Conservation (phyloP, 352 stramenopile genomes). For the Phytophthora tentaculata region DNA sequence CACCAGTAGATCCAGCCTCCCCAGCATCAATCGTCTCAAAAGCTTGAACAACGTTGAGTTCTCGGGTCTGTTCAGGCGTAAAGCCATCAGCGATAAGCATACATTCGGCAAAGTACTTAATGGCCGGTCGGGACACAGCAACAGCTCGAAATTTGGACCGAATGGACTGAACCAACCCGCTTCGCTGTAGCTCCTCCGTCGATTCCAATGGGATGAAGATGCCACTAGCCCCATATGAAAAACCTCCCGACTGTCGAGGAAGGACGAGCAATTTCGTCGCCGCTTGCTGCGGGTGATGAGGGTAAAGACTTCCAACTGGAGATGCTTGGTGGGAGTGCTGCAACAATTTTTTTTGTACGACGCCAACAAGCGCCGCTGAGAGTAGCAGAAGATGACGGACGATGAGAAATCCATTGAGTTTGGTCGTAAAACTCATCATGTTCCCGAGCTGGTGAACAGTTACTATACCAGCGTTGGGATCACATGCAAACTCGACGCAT, state of each 20-base stretch:
- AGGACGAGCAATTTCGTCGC: conserved; percentile 27
- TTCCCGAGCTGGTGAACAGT: conserved; percentile 9
- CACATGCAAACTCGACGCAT: conserved; percentile 35
- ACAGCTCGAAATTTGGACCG: conserved; percentile 41
- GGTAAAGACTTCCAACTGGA: conserved; percentile 1
- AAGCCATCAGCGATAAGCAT: conserved; percentile 43
- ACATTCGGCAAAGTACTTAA: conserved; percentile 37
- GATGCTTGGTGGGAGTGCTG: conserved; percentile 27
- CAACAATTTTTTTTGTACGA: conserved; percentile 26
- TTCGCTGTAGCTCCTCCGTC: conserved; percentile 8
- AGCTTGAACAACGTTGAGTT: conserved; percentile 24
- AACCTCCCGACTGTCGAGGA: conserved; percentile 6
- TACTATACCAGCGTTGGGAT: conserved; percentile 6
- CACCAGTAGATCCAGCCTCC: conserved; percentile 11
- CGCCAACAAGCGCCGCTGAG: background rate
- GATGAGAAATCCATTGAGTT: conserved; percentile 32
- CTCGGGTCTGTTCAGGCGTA: conserved; percentile 10
- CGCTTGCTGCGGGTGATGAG: conserved; percentile 3
- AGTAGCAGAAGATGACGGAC: conserved; percentile 29
- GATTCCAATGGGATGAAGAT: conserved; percentile 44
- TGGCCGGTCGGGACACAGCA: conserved; percentile 26
- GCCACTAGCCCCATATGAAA: conserved; percentile 20
- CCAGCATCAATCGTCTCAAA: conserved; percentile 32
- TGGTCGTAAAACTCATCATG: conserved; percentile 22
- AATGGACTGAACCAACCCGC: conserved; percentile 35